These are phyloP conservation scores for Phytophthora macrochlamydospora DNA, from an alignment of 352 stramenopile species.

Conservation along the genomic window DNA sequence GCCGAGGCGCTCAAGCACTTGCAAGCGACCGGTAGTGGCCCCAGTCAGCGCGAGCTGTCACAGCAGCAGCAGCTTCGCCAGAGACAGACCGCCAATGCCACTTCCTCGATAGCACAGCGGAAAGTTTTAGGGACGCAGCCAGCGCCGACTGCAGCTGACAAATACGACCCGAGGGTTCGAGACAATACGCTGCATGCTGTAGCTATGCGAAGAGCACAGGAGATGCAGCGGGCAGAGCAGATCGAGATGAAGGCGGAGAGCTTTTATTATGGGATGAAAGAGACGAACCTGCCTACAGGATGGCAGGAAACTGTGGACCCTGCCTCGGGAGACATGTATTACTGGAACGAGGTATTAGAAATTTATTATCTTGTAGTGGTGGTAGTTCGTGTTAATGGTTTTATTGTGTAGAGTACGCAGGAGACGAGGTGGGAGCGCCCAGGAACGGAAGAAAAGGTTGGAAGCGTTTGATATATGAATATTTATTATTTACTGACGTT, in stretches of 20 bases:
- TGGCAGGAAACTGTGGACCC: slow-evolving; percentile 67
- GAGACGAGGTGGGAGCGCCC: slow-evolving; percentile 80
- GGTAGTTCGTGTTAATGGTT: background rate
- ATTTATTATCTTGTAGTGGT: slow-evolving; percentile 7
- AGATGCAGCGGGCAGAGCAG: slow-evolving; percentile 43
- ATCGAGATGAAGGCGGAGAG: slow-evolving; percentile 20
- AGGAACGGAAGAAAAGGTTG: slow-evolving; percentile 9
- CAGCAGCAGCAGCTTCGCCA: slow-evolving; percentile 63
- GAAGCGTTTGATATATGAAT: background rate
- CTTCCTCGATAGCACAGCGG: slow-evolving; percentile 45
- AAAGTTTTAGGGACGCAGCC: slow-evolving; percentile 31
- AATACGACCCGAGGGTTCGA: slow-evolving; percentile 49
- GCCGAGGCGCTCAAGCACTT: slow-evolving; percentile 70
- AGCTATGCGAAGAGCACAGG: slow-evolving; percentile 45
- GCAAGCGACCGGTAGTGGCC: slow-evolving; percentile 61
- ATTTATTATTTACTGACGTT: background rate
- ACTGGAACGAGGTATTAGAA: slow-evolving; percentile 74
- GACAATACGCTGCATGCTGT: slow-evolving; percentile 85
- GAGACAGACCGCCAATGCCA: slow-evolving; percentile 53
- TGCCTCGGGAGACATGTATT: slow-evolving; percentile 65
- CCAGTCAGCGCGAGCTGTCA: slow-evolving; percentile 66
- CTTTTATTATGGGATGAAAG: slow-evolving; percentile 11
- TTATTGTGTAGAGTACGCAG: slow-evolving; percentile 59
- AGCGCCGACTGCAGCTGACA: slow-evolving; percentile 19
- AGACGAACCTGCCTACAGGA: slow-evolving; percentile 37